These are phyloP conservation scores for Boehmeria nivea DNA, from an alignment of 306 rosid species.

Conservation along the genomic window DNA sequence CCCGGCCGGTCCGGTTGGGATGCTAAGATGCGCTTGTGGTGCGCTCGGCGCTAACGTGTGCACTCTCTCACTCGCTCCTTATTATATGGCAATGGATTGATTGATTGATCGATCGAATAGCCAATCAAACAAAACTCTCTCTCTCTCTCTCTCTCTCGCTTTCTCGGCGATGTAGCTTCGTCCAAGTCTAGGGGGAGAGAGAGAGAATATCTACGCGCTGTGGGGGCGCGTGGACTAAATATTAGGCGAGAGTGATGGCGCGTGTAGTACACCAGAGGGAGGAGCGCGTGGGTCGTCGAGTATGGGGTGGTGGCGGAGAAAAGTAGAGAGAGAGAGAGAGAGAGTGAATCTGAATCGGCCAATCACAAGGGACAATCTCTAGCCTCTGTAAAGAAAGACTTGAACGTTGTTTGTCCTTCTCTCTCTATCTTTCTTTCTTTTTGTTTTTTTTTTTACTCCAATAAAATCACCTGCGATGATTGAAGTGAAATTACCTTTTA, in stretches of 20 bases:
- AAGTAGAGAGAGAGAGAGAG: conserved; percentile 4
- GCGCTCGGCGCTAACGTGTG: conserved; percentile 19
- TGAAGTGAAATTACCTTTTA: neutral
- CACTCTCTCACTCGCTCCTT: neutral
- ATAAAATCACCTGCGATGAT: neutral
- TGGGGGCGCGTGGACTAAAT: neutral
- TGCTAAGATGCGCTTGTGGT: conserved; percentile 8
- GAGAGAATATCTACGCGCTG: conserved; percentile 18
- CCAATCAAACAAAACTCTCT: conserved; percentile 8
- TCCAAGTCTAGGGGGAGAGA: conserved; percentile 34
- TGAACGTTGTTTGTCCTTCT: conserved; percentile 21
- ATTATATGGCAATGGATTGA: no score
- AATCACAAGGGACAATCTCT: conserved; percentile 48
- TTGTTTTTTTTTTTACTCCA: neutral
- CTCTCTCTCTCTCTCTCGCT: conserved; percentile 19
- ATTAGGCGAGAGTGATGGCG: neutral
- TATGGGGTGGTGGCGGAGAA: conserved; percentile 10
- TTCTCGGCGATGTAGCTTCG: conserved; percentile 41
- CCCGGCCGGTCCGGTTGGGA: neutral
- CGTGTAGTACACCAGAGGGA: conserved; percentile 15
- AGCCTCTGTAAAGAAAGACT: conserved; percentile 17
- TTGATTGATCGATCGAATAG: neutral
- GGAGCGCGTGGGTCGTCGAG: conserved; percentile 23
- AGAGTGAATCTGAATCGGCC: conserved; percentile 26
- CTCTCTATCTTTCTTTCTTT: neutral